These are phyloP conservation scores for Pholiota microspora DNA, from an alignment of 768 basidiomycete species.

Conservation along the genomic window DNA sequence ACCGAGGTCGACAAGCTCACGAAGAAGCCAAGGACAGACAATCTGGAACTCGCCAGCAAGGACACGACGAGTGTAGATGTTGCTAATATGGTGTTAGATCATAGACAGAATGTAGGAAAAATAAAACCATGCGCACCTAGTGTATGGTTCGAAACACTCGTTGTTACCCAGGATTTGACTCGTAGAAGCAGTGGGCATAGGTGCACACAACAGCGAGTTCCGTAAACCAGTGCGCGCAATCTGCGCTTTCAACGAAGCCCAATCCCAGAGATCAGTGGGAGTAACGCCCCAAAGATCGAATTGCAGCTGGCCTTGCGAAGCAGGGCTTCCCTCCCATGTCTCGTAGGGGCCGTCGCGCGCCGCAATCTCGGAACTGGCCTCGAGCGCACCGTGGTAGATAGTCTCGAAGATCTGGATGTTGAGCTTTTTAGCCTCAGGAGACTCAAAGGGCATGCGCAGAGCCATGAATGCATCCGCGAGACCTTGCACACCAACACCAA, in stretches of 20 bases:
- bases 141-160: slow-evolving; percentile 99
- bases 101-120: not conserved
- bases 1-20: slow-evolving; percentile 91
- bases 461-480: slow-evolving; percentile 99
- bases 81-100: slow-evolving; percentile 47
- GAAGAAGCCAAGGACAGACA: slow-evolving; percentile 98
- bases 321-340: slow-evolving; percentile 90
- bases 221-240: slow-evolving; percentile 78
- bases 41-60: slow-evolving; percentile 99
- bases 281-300: slow-evolving; percentile 95
- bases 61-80: slow-evolving; percentile 98
- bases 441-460: slow-evolving; percentile 94
- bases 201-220: slow-evolving; percentile 88
- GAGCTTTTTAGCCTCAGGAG: slow-evolving; percentile 77
- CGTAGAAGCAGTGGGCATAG: slow-evolving; percentile 99
- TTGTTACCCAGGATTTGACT: slow-evolving; percentile 98
- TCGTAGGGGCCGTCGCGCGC: slow-evolving; percentile 79
- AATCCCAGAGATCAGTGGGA: slow-evolving; percentile 91
- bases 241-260: slow-evolving; percentile 83
- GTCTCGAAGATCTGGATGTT: slow-evolving; percentile 99
- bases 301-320: slow-evolving; percentile 82
- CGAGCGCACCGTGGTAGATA: slow-evolving; percentile 93
- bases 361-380: slow-evolving; percentile 88
- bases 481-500: slow-evolving; percentile 97
- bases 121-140: slow-evolving; percentile 52